These are phyloP conservation scores for Candida oleophila DNA, from an alignment of 805 yeast species.

Conservation along the genomic window DNA sequence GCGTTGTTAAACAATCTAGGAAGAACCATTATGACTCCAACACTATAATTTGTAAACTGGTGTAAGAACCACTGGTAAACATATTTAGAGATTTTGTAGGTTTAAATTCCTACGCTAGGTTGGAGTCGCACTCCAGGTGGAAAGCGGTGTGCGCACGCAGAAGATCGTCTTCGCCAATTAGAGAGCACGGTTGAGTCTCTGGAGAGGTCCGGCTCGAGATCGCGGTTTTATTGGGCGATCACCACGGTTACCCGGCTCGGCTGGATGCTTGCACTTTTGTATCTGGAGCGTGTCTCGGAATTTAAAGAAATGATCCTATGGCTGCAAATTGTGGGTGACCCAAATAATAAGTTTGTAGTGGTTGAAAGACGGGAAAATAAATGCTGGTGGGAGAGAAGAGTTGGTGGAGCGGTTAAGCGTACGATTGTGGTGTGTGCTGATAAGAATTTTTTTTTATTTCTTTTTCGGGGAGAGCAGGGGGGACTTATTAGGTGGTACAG, in stretches of 20 bases:
- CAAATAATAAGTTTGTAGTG: too few species aligned
- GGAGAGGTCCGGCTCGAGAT: conserved; percentile 18
- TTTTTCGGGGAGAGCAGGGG: too few species aligned
- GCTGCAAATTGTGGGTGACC: too few species aligned
- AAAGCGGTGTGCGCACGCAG: conserved; percentile 4
- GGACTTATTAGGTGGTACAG: too few species aligned
- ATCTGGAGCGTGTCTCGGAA: background rate
- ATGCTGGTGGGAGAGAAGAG: background rate
- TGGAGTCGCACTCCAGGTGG: conserved; percentile 6
- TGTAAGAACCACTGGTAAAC: background rate
- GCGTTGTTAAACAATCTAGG: conserved; percentile 51
- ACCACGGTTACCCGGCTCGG: conserved; percentile 4
- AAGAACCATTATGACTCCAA: conserved; percentile 46
- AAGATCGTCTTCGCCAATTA: conserved; percentile 17
- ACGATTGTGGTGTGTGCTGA: too few species aligned
- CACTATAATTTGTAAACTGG: conserved; percentile 6
- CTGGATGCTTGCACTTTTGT: background rate
- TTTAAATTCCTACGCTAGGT: conserved; percentile 3
- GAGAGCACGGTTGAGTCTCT: conserved; percentile 14
- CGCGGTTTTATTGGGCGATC: conserved; percentile 23
- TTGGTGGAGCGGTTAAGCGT: too few species aligned
- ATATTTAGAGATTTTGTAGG: conserved; percentile 1
- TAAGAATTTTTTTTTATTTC: too few species aligned
- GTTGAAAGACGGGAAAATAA: background rate
- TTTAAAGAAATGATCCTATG: background rate